Conservation (phyloP, 2,329 filamentous ascomycete genomes). For the Epichloe bromicola region DNA sequence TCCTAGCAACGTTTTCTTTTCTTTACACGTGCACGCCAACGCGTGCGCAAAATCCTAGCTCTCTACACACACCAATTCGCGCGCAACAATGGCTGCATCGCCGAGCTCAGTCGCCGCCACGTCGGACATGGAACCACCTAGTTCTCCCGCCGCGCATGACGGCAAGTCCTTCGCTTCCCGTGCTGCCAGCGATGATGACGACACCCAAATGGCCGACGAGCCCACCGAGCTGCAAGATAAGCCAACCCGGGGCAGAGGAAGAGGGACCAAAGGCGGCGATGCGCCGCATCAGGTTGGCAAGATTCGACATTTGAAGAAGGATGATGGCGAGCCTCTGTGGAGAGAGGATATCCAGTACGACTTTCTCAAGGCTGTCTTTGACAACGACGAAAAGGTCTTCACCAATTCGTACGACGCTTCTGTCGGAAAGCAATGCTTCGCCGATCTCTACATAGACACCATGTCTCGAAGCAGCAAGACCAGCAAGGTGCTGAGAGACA, state of each 20-base stretch:
- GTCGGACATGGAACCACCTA: constrained; percentile 33
- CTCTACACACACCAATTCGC: neutral
- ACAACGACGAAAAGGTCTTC: constrained; percentile 63
- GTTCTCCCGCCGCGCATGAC: constrained; percentile 30
- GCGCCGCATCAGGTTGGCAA: constrained; percentile 42
- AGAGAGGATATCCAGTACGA: constrained; percentile 80
- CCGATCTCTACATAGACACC: constrained; percentile 94
- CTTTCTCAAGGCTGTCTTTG: constrained; percentile 69
- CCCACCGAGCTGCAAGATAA: constrained; percentile 32
- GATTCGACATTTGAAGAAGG: constrained; percentile 76
- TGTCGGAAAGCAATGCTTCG: constrained; percentile 62
- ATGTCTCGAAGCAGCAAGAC: constrained; percentile 99
- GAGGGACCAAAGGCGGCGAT: constrained; percentile 20
- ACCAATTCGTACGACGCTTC: constrained; percentile 74
- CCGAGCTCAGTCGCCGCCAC: constrained; percentile 27
- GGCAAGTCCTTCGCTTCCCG: constrained; percentile 34
- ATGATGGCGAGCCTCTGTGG: constrained; percentile 79
- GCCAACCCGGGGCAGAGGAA: constrained; percentile 22
- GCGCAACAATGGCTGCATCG: constrained; percentile 24
- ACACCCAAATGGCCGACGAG: constrained; percentile 27
- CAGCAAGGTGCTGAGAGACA: constrained; percentile 95
- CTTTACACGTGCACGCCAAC: neutral
- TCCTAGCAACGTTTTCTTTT: neutral
- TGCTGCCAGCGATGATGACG: constrained; percentile 34
- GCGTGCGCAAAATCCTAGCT: neutral